These are phyloP conservation scores for Fusarium praegraminearum DNA, from an alignment of 2,329 filamentous ascomycete genomes.

Conservation along the genomic window DNA sequence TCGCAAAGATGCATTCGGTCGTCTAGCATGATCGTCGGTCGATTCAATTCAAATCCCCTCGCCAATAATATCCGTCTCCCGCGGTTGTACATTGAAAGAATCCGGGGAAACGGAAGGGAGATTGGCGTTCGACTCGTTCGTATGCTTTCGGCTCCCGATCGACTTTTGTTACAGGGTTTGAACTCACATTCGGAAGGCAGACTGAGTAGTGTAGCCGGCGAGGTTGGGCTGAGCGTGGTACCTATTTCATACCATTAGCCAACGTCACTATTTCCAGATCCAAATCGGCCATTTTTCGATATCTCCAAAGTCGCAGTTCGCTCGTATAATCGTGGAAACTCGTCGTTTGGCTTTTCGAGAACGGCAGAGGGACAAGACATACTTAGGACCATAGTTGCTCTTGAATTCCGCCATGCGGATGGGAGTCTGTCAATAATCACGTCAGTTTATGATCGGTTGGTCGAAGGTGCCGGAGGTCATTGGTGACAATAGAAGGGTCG, in stretches of 20 bases:
- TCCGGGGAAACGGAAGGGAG: constrained; percentile 44
- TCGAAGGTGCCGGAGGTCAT: constrained; percentile 21
- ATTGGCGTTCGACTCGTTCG: constrained; percentile 24
- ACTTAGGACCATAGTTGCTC: constrained; percentile 76
- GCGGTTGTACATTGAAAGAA: constrained; percentile 3
- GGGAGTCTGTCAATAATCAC: constrained; percentile 57
- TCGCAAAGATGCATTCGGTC: not conserved
- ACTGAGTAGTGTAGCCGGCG: constrained; percentile 63
- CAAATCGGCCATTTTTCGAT: not conserved
- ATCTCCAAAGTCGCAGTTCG: constrained; percentile 8
- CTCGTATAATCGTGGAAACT: not conserved
- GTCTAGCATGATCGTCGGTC: not conserved
- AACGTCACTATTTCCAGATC: constrained; percentile 3
- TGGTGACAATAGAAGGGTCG: not conserved
- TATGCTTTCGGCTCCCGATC: constrained; percentile 10
- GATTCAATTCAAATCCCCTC: not conserved
- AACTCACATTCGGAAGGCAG: constrained; percentile 65
- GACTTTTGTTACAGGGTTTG: not conserved
- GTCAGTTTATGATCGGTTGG: constrained; percentile 48
- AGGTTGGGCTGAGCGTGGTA: constrained; percentile 70
- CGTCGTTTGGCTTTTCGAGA: constrained; percentile 6
- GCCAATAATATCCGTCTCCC: not conserved
- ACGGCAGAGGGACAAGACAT: constrained; percentile 48
- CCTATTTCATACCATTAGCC: constrained; percentile 57
- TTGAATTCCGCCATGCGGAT: constrained; percentile 64